Conservation (phyloP, 805 yeast species). For the Hanseniaspora valbyensis region DNA sequence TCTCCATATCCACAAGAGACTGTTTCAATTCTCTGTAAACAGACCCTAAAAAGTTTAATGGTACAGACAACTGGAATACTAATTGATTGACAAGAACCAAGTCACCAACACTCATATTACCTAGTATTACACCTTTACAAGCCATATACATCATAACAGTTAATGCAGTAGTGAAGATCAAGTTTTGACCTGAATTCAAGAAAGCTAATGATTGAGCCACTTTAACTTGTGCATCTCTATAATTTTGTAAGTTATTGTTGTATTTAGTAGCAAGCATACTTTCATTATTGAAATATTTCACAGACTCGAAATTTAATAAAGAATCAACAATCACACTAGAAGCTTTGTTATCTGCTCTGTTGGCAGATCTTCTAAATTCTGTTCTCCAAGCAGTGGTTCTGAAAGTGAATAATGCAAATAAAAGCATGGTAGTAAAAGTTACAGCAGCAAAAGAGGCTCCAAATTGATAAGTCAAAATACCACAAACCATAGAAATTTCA, state of each 20-base stretch:
- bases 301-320: slow-evolving; percentile 85
- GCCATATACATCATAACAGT: slow-evolving; percentile 99
- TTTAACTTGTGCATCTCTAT: slow-evolving; percentile 58
- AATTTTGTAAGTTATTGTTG: slow-evolving; percentile 57
- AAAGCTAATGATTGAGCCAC: slow-evolving; percentile 78
- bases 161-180: slow-evolving; percentile 75
- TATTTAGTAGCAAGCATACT: slow-evolving; percentile 66
- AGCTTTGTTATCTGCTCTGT: slow-evolving; percentile 89
- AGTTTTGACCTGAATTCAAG: slow-evolving; percentile 66
- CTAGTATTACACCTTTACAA: slow-evolving; percentile 79
- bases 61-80: slow-evolving; percentile 91
- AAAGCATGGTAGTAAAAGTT: slow-evolving; percentile 76
- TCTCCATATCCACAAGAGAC: slow-evolving; percentile 89
- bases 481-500: slow-evolving; percentile 87
- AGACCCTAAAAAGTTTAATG: slow-evolving; percentile 86
- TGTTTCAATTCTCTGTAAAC: slow-evolving; percentile 93
- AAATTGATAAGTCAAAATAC: slow-evolving; percentile 84
- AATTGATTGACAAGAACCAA: slow-evolving; percentile 87
- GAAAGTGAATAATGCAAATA: slow-evolving; percentile 78
- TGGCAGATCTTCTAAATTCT: slow-evolving; percentile 75
- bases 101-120: slow-evolving; percentile 83
- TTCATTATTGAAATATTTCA: slow-evolving; percentile 90
- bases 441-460: slow-evolving; percentile 83
- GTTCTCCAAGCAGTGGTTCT: slow-evolving; percentile 95
- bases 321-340: slow-evolving; percentile 92